Evolutionary conservation across 352 stramenopile species (phyloP), one percentile per base, ranked within the genome.

Genomic region (Phytophthora pisi): DNA sequence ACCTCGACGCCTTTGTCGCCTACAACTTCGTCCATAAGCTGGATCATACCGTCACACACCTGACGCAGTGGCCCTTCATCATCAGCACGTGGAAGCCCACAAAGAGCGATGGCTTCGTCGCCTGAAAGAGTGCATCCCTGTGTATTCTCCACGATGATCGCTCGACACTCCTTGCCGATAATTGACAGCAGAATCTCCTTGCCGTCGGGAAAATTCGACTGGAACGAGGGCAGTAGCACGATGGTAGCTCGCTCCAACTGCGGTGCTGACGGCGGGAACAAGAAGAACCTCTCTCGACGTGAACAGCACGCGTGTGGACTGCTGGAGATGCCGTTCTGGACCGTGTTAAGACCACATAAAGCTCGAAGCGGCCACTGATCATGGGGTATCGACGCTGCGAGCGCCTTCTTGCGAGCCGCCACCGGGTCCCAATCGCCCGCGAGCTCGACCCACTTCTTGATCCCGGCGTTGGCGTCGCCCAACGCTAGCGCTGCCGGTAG

Each of bases 251-350:
- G 69, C 24, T 90, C 72, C 0, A 89, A 49, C 11, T 47, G 10
- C 20, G 57, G 57, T 6, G 38, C 8, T 2, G 36, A 2, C 0
- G 52, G 28, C 15, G 83, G 75, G 28, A 97, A 95, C 18, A 91
- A 71, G 8, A 94, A 68, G 9, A 76, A 78, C 6, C 86, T 64
- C 45, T 97, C 91, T 18, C 89, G 76, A 6, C 78, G 51, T 16
- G 81, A 84, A 36, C 77, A 89, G 38, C 77, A 74, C 20, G 80
- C 60, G 26, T 68, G 82, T 5, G 86, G 81, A 40, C 78, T 93
- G 36, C 77, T 82, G 46, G 91, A 78, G 3, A 95, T 73, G 1
- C 84, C 90, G 42, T 94, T 96, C 16, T 82, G 77, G 2, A 80
- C 61, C 1, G 74, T 40, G 43, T 84, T 84, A 10, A 89, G 72